Base-by-base conservation (phyloP, 805 yeast species). In the Tanozyma kutaoensis region DNA sequence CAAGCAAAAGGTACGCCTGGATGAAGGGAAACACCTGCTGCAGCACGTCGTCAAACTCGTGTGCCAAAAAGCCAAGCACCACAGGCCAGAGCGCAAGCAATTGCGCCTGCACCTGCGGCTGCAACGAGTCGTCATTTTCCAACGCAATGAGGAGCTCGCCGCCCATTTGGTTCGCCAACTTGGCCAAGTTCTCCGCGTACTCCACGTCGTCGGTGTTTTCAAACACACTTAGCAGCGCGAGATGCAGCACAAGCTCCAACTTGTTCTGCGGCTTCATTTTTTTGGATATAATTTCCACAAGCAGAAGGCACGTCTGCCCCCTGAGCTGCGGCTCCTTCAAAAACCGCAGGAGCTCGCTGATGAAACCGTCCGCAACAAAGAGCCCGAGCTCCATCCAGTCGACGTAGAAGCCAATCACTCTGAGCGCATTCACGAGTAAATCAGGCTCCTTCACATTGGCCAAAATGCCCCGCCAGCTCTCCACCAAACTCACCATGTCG, bases 361-460 rank as follows among this genome's bases (percentile, higher is more conserved):
- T 55, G 38, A 69, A 74, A 14, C 68, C 68, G 19, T 67, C 62
- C 26, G 70, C 71, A 17, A 85, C 63, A 29, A 88, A 71, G 39
- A 82, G 58, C 29, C 75, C 61, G 34, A 86, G 74, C 46, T 82
- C 93, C 48, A 86, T 82, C 98, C 99, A 91, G 14, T 86, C 75
- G 14, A 85, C 79, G 66, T 79, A 91, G 9, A 72, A 72, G 8
- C 96, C 96, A 30, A 91, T 70, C 29, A 73, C 73, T 28, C 62
- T 61, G 26, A 84, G 61, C 5, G 72, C 55, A 33, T 67, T 66
- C 35, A 66, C 71, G 42, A 80, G 39, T 34, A 78, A 63, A 3
- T 29, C 36, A 2, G 36, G 21, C 32, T 70, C 72, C 16, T 36
- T 34, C 27, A 26, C 41, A 29, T 29, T 43, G 44, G 37, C 55